Base-by-base conservation (phyloP, 1,284 basidiomycete genomes). In the Peniophora sp. region DNA sequence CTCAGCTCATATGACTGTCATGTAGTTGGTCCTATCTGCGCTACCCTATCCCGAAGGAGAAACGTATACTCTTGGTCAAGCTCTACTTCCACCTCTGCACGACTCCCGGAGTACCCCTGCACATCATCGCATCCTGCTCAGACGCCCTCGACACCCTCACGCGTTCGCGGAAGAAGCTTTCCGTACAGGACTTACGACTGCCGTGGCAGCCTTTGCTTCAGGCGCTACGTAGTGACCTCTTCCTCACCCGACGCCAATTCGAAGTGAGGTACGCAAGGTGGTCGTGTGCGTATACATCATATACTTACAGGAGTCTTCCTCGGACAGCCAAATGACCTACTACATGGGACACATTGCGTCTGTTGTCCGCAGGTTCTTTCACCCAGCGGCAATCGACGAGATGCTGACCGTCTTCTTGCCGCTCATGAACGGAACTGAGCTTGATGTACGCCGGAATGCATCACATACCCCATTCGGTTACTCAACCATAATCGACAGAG, bases 141-240 rank as follows among this genome's bases (percentile, higher is more conserved):
- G 83, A 87, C 55, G 74, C 69, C 10, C 73, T 85, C 55, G 74
- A 73, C 55, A 66, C 64, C 51, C 67, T 81, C 44, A 76, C 72
- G 27, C 80, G 76, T 61, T 89, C 88, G 49, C 86, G 85, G 68
- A 83, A 83, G 64, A 84, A 86, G 60, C 67, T 95, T 47, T 77
- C 79, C 50, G 81, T 94, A 55, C 74, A 85, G 41, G 92, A 97
- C 64, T 71, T 97, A 66, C 78, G 91, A 53, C 77, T 97, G 1
- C 89, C 91, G 1, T 97, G 94, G 94, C 80, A 82, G 60, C 88
- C 92, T 1, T 73, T 96, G 3, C 93, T 87, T 65, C 79, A 88
- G 52, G 81, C 91, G 20, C 75, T 97, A 14, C 81, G 79, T 58
- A 76, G 85, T 59, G 91, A 96, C 63, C 70, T 96, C 46, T 95